phyloP scores from a whole-genome alignment of 495 filamentous ascomycete genomes.

The Xylona heveae region DNA sequence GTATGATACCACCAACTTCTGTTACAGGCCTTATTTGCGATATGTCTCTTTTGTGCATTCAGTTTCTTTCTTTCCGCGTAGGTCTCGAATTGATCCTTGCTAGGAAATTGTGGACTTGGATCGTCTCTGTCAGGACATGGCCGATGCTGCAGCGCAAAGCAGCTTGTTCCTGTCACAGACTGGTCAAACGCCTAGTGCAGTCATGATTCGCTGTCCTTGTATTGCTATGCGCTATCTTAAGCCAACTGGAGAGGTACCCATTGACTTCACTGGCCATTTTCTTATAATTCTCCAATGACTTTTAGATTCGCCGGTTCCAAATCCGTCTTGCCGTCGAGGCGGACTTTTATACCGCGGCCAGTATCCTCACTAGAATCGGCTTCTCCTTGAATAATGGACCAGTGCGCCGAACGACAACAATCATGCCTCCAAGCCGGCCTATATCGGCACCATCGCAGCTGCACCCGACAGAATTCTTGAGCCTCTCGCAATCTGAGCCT shows the following conservation, averaged over 20 bases:
- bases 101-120: constrained; percentile 3
- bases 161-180: constrained; percentile 7
- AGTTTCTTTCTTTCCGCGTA: constrained; percentile 1
- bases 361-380: neutral
- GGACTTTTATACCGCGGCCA: neutral
- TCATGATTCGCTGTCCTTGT: constrained; percentile 10
- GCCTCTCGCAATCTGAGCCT: too few species aligned
- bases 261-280: constrained; percentile 3
- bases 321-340: constrained; percentile 2
- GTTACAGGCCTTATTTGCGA: constrained; percentile 5
- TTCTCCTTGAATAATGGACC: constrained; percentile 2
- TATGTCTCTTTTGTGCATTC: constrained; percentile 5
- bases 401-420: too few species aligned
- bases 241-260: constrained; percentile 5
- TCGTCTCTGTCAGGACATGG: too few species aligned
- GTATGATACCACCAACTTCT: constrained; percentile 10
- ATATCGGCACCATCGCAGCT: too few species aligned
- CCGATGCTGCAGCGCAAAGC: constrained; percentile 7
- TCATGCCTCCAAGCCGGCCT: too few species aligned
- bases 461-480: too few species aligned
- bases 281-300: constrained; percentile 1
- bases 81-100: neutral
- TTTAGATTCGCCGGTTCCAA: constrained; percentile 2
- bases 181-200: constrained; percentile 13
- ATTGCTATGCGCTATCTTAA: constrained; percentile 16